Conservation (phyloP, 495 filamentous ascomycete species). For the Thermothielavioides terrestris region DNA sequence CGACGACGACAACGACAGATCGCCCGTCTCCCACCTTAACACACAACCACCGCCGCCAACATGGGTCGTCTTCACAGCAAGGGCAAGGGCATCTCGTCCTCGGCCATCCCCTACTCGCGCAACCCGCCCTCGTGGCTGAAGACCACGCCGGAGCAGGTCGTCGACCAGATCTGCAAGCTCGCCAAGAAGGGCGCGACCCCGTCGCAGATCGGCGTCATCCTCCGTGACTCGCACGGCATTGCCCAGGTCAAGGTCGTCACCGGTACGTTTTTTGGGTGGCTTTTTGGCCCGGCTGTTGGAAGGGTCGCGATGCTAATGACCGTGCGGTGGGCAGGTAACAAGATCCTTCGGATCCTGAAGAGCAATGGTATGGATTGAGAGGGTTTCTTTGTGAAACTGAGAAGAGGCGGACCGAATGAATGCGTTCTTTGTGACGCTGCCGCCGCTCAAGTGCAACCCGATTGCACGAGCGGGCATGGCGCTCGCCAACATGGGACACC, state of each 20-base stretch:
- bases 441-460: not conserved
- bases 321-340: constrained; percentile 63
- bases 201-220: constrained; percentile 96
- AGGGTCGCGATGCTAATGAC: constrained; percentile 14
- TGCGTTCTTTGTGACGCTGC: not conserved
- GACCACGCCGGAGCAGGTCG: constrained; percentile 79
- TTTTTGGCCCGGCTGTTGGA: constrained; percentile 4
- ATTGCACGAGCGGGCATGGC: not conserved
- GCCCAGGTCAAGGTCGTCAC: constrained; percentile 95
- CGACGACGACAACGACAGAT: constrained; percentile 25
- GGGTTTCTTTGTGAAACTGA: not conserved
- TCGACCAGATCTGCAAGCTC: constrained; percentile 98
- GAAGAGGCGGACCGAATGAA: constrained; percentile 6
- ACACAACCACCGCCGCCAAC: constrained; percentile 39
- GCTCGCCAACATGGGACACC: not conserved
- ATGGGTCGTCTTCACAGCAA: constrained; percentile 99
- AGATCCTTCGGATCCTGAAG: constrained; percentile 98
- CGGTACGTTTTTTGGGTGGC: constrained; percentile 52
- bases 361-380: constrained; percentile 42
- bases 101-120: constrained; percentile 93
- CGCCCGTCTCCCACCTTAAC: constrained; percentile 20
- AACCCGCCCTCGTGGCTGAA: constrained; percentile 86
- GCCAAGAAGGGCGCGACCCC: constrained; percentile 95
- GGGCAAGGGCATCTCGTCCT: constrained; percentile 95
- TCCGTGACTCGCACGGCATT: constrained; percentile 95